Percentiles rank a stretch among this genome's conserved stretches.
phyloP scores from a whole-genome alignment of 768 basidiomycete species.

The Podaxis mareebaensis region DNA sequence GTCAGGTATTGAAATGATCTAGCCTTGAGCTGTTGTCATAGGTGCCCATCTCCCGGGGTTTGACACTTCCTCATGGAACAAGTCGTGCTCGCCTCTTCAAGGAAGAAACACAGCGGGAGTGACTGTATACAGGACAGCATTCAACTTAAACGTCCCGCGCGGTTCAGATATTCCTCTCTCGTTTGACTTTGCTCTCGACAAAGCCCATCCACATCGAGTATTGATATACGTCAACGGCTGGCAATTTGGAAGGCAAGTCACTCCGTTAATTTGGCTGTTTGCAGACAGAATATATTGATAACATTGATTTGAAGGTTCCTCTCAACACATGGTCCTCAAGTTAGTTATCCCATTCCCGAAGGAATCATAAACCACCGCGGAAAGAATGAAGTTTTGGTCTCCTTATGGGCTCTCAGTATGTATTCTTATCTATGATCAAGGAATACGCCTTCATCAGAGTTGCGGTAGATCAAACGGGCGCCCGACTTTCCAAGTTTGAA shows the following conservation, averaged over 20 bases:
- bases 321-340: conserved; percentile 42
- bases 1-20: not conserved
- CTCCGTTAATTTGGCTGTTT: not conserved
- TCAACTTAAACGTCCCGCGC: conserved; percentile 50
- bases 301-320: conserved; percentile 29
- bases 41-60: conserved; percentile 64
- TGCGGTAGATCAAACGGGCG: conserved; percentile 26
- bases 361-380: conserved; percentile 39
- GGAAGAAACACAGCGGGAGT: conserved; percentile 54
- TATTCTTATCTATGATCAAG: not conserved
- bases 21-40: conserved; percentile 1
- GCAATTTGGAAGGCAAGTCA: conserved; percentile 51
- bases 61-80: conserved; percentile 53
- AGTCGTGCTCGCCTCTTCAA: conserved; percentile 43
- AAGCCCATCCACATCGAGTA: conserved; percentile 57
- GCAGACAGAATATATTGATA: no score
- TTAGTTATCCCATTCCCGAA: conserved; percentile 46
- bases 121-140: conserved; percentile 64
- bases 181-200: conserved; percentile 55
- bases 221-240: conserved; percentile 71
- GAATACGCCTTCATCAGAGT: no score
- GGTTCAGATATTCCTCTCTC: conserved; percentile 57
- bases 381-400: conserved; percentile 33
- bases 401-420: conserved; percentile 37
- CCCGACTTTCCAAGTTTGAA: conserved; percentile 29